These are phyloP conservation scores for Zancudomyces culisetae DNA, from an alignment of 371 early-diverging fungal genomes.

Conservation along the genomic window DNA sequence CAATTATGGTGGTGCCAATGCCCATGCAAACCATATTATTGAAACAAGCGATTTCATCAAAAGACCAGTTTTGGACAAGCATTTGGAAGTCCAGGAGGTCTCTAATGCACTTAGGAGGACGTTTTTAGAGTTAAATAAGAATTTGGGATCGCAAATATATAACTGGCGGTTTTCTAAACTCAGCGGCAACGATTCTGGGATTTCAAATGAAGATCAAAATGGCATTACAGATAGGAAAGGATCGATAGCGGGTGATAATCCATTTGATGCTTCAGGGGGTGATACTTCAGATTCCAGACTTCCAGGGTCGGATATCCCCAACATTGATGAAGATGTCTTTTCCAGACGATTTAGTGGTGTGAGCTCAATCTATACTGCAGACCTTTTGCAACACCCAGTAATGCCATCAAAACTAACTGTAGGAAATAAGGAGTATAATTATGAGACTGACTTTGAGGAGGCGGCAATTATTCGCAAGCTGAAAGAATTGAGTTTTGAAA, in stretches of 20 bases:
- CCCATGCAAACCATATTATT: too few species aligned
- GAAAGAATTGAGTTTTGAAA: slow-evolving; percentile 6
- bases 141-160: slow-evolving; percentile 31
- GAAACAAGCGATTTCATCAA: too few species aligned
- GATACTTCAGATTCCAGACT: not conserved
- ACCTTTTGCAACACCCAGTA: not conserved
- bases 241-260: not conserved
- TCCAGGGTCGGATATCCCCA: not conserved
- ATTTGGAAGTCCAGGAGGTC: too few species aligned
- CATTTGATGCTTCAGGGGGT: too few species aligned
- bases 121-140: slow-evolving; percentile 56
- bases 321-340: not conserved
- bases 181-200: not conserved
- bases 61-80: too few species aligned
- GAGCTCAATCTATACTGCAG: not conserved
- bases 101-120: slow-evolving; percentile 32
- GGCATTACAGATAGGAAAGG: not conserved
- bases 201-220: not conserved
- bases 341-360: not conserved
- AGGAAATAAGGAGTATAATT: not conserved
- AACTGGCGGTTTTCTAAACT: not conserved
- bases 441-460: not conserved
- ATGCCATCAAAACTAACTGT: not conserved
- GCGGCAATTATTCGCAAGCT: slow-evolving; percentile 3
- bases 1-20: too few species aligned